A percentile compares a stretch with the other conserved stretches of the same genome.
Conservation (phyloP, 148 eudicot genomes). For the Persicaria maculosa region DNA sequence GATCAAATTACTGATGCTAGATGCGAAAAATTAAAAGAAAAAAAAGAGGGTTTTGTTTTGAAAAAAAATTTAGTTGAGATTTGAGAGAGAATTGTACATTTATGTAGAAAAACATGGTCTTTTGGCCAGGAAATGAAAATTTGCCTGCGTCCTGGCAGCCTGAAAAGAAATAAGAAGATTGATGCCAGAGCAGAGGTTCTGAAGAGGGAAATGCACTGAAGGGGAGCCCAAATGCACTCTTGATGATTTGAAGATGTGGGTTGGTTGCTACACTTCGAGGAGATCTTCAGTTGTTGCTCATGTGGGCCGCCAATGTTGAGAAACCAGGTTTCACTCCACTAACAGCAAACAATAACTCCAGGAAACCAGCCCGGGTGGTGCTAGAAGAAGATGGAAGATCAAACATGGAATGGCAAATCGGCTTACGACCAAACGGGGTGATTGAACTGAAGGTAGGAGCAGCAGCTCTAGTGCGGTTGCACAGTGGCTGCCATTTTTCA, state of each 20-base stretch:
- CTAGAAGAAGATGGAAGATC: no score
- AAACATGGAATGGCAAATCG: no score
- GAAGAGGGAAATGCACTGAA: not conserved
- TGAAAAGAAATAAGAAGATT: constrained; percentile 41
- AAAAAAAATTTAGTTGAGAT: not conserved
- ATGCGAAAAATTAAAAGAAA: not conserved
- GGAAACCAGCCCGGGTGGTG: no score
- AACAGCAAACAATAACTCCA: no score
- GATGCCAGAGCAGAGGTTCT: not conserved
- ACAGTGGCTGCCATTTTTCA: constrained; percentile 3
- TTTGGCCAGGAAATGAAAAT: constrained; percentile 61
- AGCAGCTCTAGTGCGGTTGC: not conserved
- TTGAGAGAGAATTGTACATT: constrained; percentile 21
- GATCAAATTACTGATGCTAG: not conserved
- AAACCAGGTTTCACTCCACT: no score
- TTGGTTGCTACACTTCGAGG: no score
- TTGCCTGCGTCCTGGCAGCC: constrained; percentile 48
- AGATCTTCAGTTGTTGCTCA: no score
- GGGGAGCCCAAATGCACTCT: not conserved
- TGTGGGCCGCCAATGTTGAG: no score
- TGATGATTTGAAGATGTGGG: not conserved
- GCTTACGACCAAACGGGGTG: not conserved
- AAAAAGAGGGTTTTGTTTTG: constrained; percentile 7
- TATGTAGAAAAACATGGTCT: constrained; percentile 19
- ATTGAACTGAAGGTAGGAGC: not conserved